Evolutionary conservation across 2,329 filamentous ascomycete genomes (phyloP), one percentile per base, ranked within the genome.

Genomic region (Microdochium nivale): DNA sequence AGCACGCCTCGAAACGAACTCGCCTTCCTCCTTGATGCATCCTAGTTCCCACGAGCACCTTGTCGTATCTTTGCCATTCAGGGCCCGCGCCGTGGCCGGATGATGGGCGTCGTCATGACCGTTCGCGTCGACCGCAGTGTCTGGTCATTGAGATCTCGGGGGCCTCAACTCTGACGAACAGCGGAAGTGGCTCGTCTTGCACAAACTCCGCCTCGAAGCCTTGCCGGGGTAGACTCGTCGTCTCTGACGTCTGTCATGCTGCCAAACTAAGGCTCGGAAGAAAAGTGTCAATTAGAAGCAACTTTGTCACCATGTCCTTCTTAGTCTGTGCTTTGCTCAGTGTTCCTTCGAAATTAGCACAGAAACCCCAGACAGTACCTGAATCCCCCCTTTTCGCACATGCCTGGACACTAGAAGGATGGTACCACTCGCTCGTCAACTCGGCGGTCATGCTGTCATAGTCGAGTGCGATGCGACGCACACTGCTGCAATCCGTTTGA

Each of bases 271-370:
- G 10, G n/a, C n/a, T n/a, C n/a, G n/a, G n/a, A n/a, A n/a, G n/a
- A n/a, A n/a, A n/a, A n/a, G n/a, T n/a, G n/a, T n/a, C n/a, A n/a
- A n/a, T n/a, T n/a, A n/a, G n/a, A n/a, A n/a, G n/a, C n/a, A n/a
- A n/a, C n/a, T n/a, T n/a, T n/a, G n/a, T n/a, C n/a, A n/a, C n/a
- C n/a, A n/a, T n/a, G n/a, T n/a, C n/a, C n/a, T n/a, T n/a, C n/a
- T n/a, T n/a, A 13, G 19, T 11, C 14, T 19, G 11, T 19, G 7
- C n/a, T 11, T 9, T 11, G 35, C 10, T 40, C n/a, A 19, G n/a
- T n/a, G 35, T 7, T 40, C 79, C 77, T 79, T 84, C 54, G 78
- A 77, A 32, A 83, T 73, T 40, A 83, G 67, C 9, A 73, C 72
- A 54, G 78, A 76, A 37, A 74, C 74, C 49, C 72, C 72, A 0